Evolutionary conservation across 1,284 basidiomycete genomes (phyloP).

Genomic region (Irpex sp.): DNA sequence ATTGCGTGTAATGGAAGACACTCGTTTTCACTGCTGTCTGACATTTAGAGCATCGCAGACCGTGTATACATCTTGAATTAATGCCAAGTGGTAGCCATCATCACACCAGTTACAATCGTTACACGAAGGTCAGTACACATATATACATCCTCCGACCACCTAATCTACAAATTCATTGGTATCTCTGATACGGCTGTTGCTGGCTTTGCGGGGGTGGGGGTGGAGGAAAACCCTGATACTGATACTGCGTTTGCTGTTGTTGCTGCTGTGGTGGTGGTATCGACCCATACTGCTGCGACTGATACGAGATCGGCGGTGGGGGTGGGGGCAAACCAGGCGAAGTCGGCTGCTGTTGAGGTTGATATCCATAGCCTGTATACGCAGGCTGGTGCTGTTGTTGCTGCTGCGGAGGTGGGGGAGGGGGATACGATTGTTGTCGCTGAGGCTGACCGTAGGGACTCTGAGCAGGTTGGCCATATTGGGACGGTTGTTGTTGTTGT

Average conservation of each 20-base stretch:
- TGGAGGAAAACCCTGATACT: conserved; percentile 24
- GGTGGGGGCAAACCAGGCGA: conserved; percentile 29
- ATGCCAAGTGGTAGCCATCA: background rate
- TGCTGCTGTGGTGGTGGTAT: conserved; percentile 23
- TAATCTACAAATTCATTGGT: background rate
- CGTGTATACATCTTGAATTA: background rate
- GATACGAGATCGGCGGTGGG: conserved; percentile 30
- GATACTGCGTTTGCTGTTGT: conserved; percentile 26
- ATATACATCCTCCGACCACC: background rate
- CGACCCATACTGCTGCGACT: conserved; percentile 22
- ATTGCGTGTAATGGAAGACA: background rate
- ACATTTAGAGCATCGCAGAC: too few relatives aligned
- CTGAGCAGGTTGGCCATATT: conserved; percentile 18
- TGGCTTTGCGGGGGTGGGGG: conserved; percentile 25
- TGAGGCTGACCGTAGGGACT: conserved; percentile 17
- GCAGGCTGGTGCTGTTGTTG: conserved; percentile 5
- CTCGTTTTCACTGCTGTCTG: background rate
- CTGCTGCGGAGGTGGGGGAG: conserved; percentile 26
- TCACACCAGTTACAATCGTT: background rate
- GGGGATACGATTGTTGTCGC: conserved; percentile 29
- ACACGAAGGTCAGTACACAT: background rate
- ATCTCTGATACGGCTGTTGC: conserved; percentile 14
- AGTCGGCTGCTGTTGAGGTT: conserved; percentile 8
- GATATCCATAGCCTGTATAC: conserved; percentile 21
- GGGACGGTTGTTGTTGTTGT: conserved; percentile 26